Evolutionary conservation across 805 yeast genomes (phyloP), one percentile per base, ranked within the genome.

Genomic region (Limtongozyma cylindracea): DNA sequence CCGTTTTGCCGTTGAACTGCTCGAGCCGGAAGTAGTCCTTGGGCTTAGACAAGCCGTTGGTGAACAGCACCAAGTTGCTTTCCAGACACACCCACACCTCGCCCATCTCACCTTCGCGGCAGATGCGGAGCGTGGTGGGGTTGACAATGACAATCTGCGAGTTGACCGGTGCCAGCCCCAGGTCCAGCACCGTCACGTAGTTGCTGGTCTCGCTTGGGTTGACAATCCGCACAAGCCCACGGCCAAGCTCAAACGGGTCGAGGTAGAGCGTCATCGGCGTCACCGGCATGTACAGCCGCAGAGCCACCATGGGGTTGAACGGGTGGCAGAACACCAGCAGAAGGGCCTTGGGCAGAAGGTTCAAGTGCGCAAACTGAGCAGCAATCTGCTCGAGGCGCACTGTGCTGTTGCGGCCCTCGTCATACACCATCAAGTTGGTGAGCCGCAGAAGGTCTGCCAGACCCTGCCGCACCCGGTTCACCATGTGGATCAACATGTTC

Each of bases 31-130:
- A 61, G 8, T 47, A 43, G 28, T 67, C 73, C 7, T 55, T 49
- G 1, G 53, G 55, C 2, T 63, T 51, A 14, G 53, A 50, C 1
- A 57, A 57, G 3, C 65, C 65, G 23, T 59, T 52, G 18, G 63
- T 60, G 38, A 65, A 69, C 5, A 63, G 61, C 8, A 53, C 41
- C 14, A 66, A 70, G 32, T 72, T 80, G 1, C 84, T 91, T 30
- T 78, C 92, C 1, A 92, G 73, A 29, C 74, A 63, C 2, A 84
- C 91, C 96, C 96, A 88, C 18, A 88, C 78, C 45, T 88, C 99
- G 16, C 99, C 99, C 41, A 64, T 67, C 41, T 88, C 98, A 6
- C 96, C 95, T 23, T 68, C 69, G 26, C 60, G 63, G 38, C 98
- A 84, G 8, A 80, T 49, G 24, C 53, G 49, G 20, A 59, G 43